Evolutionary conservation across 1,139 yeast genomes (phyloP).

Genomic region (Suhomyces yuchorum): DNA sequence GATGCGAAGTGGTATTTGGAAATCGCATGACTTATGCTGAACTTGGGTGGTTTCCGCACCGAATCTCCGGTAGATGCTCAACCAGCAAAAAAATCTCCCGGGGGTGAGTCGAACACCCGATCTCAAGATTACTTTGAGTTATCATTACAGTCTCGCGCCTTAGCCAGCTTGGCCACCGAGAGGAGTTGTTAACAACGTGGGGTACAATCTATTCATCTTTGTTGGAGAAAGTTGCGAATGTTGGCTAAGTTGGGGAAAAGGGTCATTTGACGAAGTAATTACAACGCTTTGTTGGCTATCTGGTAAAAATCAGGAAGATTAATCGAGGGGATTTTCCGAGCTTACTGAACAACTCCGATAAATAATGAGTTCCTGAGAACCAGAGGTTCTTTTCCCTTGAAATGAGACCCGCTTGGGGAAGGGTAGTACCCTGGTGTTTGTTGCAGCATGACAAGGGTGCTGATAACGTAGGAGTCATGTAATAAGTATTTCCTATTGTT

Average conservation of each 20-base stretch:
- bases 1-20: not conserved
- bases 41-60: not conserved
- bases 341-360: too few species aligned
- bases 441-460: too few species aligned
- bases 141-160: slow-evolving; percentile 80
- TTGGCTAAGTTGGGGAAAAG: not conserved
- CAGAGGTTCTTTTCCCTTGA: too few species aligned
- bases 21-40: not conserved
- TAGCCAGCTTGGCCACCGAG: slow-evolving; percentile 81
- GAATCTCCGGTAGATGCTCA: too few species aligned
- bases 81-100: slow-evolving; percentile 50
- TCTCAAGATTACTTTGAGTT: slow-evolving; percentile 64
- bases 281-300: too few species aligned
- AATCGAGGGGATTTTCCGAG: too few species aligned
- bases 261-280: not conserved
- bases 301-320: too few species aligned
- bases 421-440: too few species aligned
- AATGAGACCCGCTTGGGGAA: too few species aligned
- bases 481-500: too few species aligned
- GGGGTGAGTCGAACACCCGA: slow-evolving; percentile 88
- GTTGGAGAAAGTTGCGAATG: not conserved
- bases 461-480: too few species aligned
- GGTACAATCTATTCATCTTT: not conserved
- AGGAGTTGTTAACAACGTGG: slow-evolving; percentile 28
- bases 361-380: too few species aligned